These are phyloP conservation scores for Collybia sordida DNA, from an alignment of 768 basidiomycete species.

Conservation along the genomic window DNA sequence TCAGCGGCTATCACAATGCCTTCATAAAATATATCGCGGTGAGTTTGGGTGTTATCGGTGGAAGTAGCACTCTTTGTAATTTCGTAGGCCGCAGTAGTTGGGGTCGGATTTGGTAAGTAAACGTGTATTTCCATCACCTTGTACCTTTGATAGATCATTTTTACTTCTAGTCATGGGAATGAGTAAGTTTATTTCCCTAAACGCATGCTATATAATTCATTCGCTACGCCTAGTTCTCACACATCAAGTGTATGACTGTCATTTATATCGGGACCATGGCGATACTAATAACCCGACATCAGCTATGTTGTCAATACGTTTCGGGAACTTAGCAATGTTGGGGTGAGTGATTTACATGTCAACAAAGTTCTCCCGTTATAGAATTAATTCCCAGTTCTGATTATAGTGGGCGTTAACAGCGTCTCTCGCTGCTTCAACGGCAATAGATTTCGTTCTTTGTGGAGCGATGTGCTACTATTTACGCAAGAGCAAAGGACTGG, in stretches of 20 bases:
- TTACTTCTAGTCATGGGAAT: conserved; percentile 28
- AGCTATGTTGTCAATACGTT: conserved; percentile 32
- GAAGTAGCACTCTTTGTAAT: neutral
- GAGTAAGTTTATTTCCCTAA: conserved; percentile 16
- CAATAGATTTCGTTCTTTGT: conserved; percentile 43
- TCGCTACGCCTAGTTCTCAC: conserved; percentile 24
- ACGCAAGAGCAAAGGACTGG: conserved; percentile 26
- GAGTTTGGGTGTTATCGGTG: conserved; percentile 2
- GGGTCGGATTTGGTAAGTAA: conserved; percentile 35
- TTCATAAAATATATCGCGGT: conserved; percentile 35
- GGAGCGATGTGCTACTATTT: conserved; percentile 33
- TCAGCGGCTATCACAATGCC: conserved; percentile 36
- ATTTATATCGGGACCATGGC: neutral
- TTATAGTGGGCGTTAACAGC: conserved; percentile 41
- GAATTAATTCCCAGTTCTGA: neutral
- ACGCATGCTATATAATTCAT: neutral
- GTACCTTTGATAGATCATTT: neutral
- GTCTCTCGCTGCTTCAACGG: conserved; percentile 39
- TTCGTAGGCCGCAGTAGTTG: conserved; percentile 30
- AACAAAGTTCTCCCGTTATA: neutral
- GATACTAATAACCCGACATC: too few species aligned
- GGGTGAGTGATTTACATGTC: conserved; percentile 22
- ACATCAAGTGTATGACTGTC: conserved; percentile 30
- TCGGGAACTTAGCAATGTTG: conserved; percentile 25
- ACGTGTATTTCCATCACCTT: neutral